A percentile compares a stretch with the other conserved stretches of the same genome.
Evolutionary conservation across 371 early-diverging fungal species (phyloP).

Genomic region (Lichtheimia corymbifera): DNA sequence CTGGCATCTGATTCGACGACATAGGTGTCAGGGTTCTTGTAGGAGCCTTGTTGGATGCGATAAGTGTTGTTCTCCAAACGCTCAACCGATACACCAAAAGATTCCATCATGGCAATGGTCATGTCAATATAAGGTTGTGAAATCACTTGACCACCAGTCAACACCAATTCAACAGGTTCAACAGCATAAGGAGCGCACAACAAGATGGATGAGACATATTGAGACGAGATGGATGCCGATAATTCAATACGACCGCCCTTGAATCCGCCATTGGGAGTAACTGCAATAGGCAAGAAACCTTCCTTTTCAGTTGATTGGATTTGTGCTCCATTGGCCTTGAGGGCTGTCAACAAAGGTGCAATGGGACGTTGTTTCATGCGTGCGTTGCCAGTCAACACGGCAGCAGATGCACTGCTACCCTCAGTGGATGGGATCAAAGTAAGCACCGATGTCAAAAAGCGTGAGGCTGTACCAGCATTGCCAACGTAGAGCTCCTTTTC

Average conservation of each 20-base stretch:
- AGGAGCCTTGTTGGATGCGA: slow-evolving; percentile 74
- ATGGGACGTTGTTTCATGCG: slow-evolving; percentile 98
- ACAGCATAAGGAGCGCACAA: slow-evolving; percentile 93
- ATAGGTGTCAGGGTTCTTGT: slow-evolving; percentile 82
- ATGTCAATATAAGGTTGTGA: slow-evolving; percentile 98
- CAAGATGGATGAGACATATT: slow-evolving; percentile 96
- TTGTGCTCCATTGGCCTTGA: slow-evolving; percentile 76
- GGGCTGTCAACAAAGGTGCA: slow-evolving; percentile 86
- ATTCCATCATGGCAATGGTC: slow-evolving; percentile 97
- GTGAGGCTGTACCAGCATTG: slow-evolving; percentile 97
- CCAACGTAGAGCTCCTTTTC: slow-evolving; percentile 87
- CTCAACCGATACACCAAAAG: slow-evolving; percentile 86
- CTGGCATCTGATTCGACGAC: slow-evolving; percentile 96
- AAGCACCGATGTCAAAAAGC: slow-evolving; percentile 91
- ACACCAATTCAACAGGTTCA: slow-evolving; percentile 76
- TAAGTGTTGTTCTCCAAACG: slow-evolving; percentile 80
- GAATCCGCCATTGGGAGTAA: slow-evolving; percentile 77
- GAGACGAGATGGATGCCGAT: slow-evolving; percentile 92
- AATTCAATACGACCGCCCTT: slow-evolving; percentile 89
- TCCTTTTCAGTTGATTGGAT: slow-evolving; percentile 78
- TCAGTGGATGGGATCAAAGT: slow-evolving; percentile 66
- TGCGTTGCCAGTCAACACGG: slow-evolving; percentile 92
- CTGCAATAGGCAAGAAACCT: slow-evolving; percentile 88
- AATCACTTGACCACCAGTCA: slow-evolving; percentile 93
- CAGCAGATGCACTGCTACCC: slow-evolving; percentile 35